phyloP scores from a whole-genome alignment of 2,329 filamentous ascomycete genomes.

The Aspergillus luchuensis region DNA sequence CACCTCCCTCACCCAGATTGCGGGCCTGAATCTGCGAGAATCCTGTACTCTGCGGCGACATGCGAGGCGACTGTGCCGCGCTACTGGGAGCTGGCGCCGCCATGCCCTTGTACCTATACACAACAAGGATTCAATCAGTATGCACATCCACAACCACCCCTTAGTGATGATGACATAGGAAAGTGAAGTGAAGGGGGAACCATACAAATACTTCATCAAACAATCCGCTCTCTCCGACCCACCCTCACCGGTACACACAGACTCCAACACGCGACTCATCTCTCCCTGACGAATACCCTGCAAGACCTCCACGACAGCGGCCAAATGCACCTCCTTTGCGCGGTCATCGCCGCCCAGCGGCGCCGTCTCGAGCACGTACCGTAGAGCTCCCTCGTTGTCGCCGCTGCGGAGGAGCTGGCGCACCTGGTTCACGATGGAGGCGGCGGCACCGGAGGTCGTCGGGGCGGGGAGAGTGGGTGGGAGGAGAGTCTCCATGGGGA shows the following conservation, averaged over 20 bases:
- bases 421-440: conserved; percentile 76
- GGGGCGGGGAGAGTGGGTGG: conserved; percentile 70
- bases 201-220: conserved; percentile 96
- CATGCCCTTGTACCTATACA: conserved; percentile 88
- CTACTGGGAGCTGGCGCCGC: conserved; percentile 50
- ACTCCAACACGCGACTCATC: conserved; percentile 84
- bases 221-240: conserved; percentile 87
- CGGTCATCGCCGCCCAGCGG: conserved; percentile 62
- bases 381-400: conserved; percentile 82
- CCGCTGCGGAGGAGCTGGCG: conserved; percentile 84
- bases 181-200: conserved; percentile 23
- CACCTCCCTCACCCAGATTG: conserved; percentile 64
- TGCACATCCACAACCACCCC: conserved; percentile 3
- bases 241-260: conserved; percentile 75
- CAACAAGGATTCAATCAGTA: neutral
- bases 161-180: neutral
- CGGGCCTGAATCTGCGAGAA: conserved; percentile 76
- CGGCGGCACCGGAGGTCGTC: conserved; percentile 74
- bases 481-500: conserved; percentile 80
- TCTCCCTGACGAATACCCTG: conserved; percentile 96
- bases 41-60: conserved; percentile 77
- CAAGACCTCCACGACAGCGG: conserved; percentile 87
- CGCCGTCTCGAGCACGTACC: conserved; percentile 79
- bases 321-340: conserved; percentile 78
- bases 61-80: conserved; percentile 48